A percentile compares a stretch with the other conserved stretches of the same genome.
phyloP scores from a whole-genome alignment of 768 basidiomycete genomes.

The Macrolepiota dolichaula region DNA sequence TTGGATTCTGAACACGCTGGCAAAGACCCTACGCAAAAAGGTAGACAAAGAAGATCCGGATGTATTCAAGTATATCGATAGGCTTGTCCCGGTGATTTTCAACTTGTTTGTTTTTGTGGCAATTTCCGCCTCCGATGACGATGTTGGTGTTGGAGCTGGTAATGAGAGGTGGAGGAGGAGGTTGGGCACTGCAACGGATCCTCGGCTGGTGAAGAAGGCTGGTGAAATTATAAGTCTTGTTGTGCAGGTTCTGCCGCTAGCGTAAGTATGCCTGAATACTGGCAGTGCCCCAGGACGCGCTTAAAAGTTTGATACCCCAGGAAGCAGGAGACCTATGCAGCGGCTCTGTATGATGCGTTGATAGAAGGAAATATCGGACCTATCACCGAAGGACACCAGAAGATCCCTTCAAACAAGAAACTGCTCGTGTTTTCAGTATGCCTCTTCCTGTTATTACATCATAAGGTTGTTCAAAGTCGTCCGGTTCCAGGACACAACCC shows the following conservation, averaged over 20 bases:
- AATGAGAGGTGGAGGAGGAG: constrained; percentile 57
- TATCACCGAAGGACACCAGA: constrained; percentile 56
- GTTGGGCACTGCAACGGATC: constrained; percentile 42
- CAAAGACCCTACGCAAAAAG: constrained; percentile 51
- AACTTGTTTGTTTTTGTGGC: constrained; percentile 53
- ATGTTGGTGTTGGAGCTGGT: constrained; percentile 31
- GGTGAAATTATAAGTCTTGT: constrained; percentile 68
- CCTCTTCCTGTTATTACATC: background rate
- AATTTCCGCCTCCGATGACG: constrained; percentile 23
- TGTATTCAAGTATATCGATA: constrained; percentile 76
- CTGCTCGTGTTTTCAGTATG: constrained; percentile 12
- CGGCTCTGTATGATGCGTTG: constrained; percentile 51
- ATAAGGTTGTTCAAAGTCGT: constrained; percentile 5
- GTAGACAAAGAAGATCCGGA: constrained; percentile 58
- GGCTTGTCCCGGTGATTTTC: constrained; percentile 68
- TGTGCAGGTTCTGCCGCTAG: constrained; percentile 54
- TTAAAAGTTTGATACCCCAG: constrained; percentile 31
- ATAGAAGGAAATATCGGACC: constrained; percentile 47
- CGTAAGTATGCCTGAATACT: constrained; percentile 47
- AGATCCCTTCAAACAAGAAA: constrained; percentile 31
- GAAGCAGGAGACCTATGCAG: constrained; percentile 58
- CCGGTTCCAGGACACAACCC: constrained; percentile 36
- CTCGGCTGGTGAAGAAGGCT: constrained; percentile 55
- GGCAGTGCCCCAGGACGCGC: constrained; percentile 1
- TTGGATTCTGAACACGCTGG: constrained; percentile 71